phyloP scores from a whole-genome alignment of 371 early-diverging fungal genomes.

The Mortierella sp. region DNA sequence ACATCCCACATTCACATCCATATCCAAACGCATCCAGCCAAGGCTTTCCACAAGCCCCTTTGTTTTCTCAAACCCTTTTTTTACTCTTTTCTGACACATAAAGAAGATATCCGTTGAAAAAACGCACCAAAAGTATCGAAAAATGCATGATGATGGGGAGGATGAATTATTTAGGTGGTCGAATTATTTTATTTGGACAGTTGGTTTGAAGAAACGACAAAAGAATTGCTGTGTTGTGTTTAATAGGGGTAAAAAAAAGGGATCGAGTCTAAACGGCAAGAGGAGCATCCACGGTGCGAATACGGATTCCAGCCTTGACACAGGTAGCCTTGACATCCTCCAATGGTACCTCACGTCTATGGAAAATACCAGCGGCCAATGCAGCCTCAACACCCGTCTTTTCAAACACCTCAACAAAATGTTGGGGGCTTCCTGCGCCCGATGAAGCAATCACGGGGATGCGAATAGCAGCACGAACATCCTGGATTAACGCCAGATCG shows the following conservation, averaged over 20 bases:
- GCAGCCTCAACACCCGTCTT: conserved; percentile 94
- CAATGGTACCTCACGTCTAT: conserved; percentile 93
- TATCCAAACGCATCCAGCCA: neutral
- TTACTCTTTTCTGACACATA: neutral
- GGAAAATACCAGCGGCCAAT: conserved; percentile 98
- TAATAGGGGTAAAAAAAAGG: too few relatives aligned
- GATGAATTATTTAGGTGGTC: too few relatives aligned
- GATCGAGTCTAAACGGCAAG: conserved; percentile 35
- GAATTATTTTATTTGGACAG: too few relatives aligned
- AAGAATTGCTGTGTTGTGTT: too few relatives aligned
- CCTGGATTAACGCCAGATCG: conserved; percentile 87
- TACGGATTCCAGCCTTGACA: conserved; percentile 21
- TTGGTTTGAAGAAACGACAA: too few relatives aligned
- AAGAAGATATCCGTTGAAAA: neutral
- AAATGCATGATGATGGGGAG: too few relatives aligned
- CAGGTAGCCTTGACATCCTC: conserved; percentile 77
- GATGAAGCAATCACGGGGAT: conserved; percentile 98
- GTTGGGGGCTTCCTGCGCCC: conserved; percentile 91
- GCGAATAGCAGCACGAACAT: conserved; percentile 80
- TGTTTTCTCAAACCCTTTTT: neutral
- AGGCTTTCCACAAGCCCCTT: neutral
- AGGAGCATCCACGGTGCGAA: conserved; percentile 42
- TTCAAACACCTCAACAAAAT: conserved; percentile 91
- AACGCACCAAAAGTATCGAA: neutral
- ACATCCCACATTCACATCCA: neutral